Base-by-base conservation (phyloP, 2,329 filamentous ascomycete species). In the Paecilomyces fulvus region DNA sequence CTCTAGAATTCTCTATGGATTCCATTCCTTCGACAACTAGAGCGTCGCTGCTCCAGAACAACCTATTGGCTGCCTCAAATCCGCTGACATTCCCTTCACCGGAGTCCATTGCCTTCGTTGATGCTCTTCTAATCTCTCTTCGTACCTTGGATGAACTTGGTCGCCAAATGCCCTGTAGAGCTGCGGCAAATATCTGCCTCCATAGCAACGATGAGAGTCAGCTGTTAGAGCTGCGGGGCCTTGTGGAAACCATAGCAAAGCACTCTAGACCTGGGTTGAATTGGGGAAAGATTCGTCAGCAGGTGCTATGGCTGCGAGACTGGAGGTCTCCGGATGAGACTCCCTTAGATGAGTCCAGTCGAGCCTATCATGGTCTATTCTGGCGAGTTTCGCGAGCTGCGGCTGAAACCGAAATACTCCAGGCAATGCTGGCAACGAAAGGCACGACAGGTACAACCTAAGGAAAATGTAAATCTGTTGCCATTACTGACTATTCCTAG, bases 251-350 rank as follows among this genome's bases (percentile, higher is more conserved):
- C 2, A 70, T 81, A 23, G 61, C 70, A 11, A 73, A 70, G 9
- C 68, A 77, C 23, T 73, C 75, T 52, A 74, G 69, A 49, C 72
- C 78, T 55, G 74, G 75, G 11, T 70, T 76, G 30, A 70, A 77
- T 55, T 84, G 81, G 82, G 65, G 61, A 33, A 66, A 65, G 8
- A 74, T 78, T 20, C 75, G 83, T 52, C 66, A 72, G 7, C 78
- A 79, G 60, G 61, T 87, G 11, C 69, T 84, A 7, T 86, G 83
- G 83, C 74, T 86, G 6, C 82, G 80, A 71, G 77, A 79, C 60
- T 86, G 84, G 84, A 79, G 77, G 23, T 71, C 73, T 37, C 66
- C 73, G 50, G 60, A 63, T 21, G 49, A 55, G 14, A 56, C 58
- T 17, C 54, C 61, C 12, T 67, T 53, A 17, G 58, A 60, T 52